Base-by-base conservation (phyloP, 139 green algal species). In the Chlorella sp. region DNA sequence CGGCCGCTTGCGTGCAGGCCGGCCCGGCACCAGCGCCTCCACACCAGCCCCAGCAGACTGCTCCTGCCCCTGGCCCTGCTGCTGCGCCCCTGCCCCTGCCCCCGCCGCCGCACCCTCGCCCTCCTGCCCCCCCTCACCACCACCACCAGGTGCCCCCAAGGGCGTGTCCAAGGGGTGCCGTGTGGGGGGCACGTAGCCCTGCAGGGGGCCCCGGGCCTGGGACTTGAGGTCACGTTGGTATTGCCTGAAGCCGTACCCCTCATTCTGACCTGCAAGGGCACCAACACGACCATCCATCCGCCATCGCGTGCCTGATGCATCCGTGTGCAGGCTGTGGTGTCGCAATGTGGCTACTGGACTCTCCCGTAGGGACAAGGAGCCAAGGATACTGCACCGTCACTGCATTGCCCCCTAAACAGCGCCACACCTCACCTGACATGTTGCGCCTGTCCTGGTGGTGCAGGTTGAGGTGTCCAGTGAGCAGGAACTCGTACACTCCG, bases 401-500 rank as follows among this genome's bases (percentile, higher is more conserved):
- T n/a, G n/a, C n/a, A n/a, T n/a, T n/a, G 27, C 62, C 29, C 62
- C 34, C 3, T 22, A 35, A 26, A 4, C 42, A 55, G 42, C 10
- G 42, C 42, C 17, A 10, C 17, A 55, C 42, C 42, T 55, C 35
- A 83, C 78, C 78, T 24, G 78, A 83, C 42, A 83, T 68, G 42
- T 69, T 60, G 3, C 74, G 62, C 1, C 73, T 65, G 69, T 80
- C 72, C 35, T 42, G 36, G 4, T 20, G 51, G 1, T 2, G 33
- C 26, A 86, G 62, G 6, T 72, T 33, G 31, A 86, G 30, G 33
- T 26, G 0, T 22, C 64, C 62, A 59, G 60, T 1, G 2, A 26
- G 22, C 23, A 85, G 32, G 62, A 78, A 82, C 60, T 63, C 27
- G 51, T 86, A 82, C 49, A 86, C 63, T 3, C 35, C 62, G 29